Base-by-base conservation (phyloP, 1,139 yeast genomes). In the Magnusiomyces ingens region DNA sequence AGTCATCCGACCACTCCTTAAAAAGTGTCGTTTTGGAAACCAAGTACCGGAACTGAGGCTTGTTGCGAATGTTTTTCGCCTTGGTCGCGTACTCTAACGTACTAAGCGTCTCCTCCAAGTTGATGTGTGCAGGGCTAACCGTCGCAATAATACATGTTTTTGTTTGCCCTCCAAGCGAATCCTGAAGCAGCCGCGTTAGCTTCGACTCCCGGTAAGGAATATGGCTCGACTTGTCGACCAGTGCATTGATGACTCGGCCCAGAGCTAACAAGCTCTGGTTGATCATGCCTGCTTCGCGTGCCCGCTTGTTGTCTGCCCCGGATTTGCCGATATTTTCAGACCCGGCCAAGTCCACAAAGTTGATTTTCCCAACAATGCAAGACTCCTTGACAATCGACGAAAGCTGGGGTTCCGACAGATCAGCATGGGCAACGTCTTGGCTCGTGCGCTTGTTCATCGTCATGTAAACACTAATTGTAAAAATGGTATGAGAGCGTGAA, bases 261-360 rank as follows among this genome's bases (percentile, higher is more conserved):
- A 90, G 75, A 0, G 96, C 84, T 42, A 89, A 70, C 55, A 90
- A 74, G 57, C 93, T 84, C 67, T 88, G 94, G 67, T 90, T 90
- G 52, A 90, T 90, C 62, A 84, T 79, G 1, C 95, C 96, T 1
- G 96, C 96, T 67, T 88, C 96, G 59, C 87, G 80, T 0, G 95
- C 95, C 35, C 94, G 75, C 63, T 80, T 82, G 64, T 84, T 81
- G 52, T 75, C 79, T 0, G 95, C 93, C 0, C 96, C 96, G 0
- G 95, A 85, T 55, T 88, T 73, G 57, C 75, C 80, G 50, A 89
- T 82, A 62, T 88, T 87, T 64, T 85, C 95, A 15, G 94, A 85
- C 0, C 97, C 96, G 0, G 97, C 97, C 58, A 90, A 74, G 71
- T 90, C 96, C 1, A 89, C 95, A 43, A 90, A 72, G 64, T 88